Conservation (phyloP, 202 grass and related monocot genomes). For the Brachypodium distachyon region DNA sequence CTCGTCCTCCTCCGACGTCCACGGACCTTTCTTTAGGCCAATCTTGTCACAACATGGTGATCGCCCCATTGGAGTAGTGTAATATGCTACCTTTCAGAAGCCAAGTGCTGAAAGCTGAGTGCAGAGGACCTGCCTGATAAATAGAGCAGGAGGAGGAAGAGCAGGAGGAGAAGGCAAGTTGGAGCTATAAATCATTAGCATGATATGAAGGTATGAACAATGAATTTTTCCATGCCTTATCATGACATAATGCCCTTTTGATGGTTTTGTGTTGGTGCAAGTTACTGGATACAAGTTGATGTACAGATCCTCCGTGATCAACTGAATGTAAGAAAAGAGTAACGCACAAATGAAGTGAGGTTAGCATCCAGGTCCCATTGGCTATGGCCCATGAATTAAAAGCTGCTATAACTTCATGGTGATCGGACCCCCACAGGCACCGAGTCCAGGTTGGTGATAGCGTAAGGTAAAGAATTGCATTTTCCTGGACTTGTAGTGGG, state of each 20-base stretch:
- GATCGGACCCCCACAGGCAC: constrained; percentile 31
- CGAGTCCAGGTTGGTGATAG: constrained; percentile 48
- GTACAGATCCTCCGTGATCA: constrained; percentile 21
- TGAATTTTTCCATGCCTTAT: constrained; percentile 25
- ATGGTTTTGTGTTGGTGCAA: constrained; percentile 8
- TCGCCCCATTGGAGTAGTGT: constrained; percentile 54
- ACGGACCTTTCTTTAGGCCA: constrained; percentile 91
- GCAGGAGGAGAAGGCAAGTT: constrained; percentile 13
- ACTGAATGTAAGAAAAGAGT: constrained; percentile 14
- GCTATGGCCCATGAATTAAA: constrained; percentile 39
- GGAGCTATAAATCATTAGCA: constrained; percentile 20
- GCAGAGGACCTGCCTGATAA: constrained; percentile 21
- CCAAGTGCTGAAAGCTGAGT: constrained; percentile 17
- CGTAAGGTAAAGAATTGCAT: constrained; percentile 13
- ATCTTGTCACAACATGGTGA: constrained; percentile 93
- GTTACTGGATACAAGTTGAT: constrained; percentile 2
- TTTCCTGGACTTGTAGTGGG: background rate
- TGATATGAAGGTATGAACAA: constrained; percentile 18
- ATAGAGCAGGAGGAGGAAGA: constrained; percentile 29
- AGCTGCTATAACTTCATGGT: constrained; percentile 28
- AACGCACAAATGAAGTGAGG: constrained; percentile 21
- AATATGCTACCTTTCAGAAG: constrained; percentile 16
- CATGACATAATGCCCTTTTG: constrained; percentile 32
- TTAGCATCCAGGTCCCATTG: constrained; percentile 28
- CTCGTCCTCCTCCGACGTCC: constrained; percentile 86